phyloP scores from a whole-genome alignment of 345 rosid genomes.

The Populus nigra region DNA sequence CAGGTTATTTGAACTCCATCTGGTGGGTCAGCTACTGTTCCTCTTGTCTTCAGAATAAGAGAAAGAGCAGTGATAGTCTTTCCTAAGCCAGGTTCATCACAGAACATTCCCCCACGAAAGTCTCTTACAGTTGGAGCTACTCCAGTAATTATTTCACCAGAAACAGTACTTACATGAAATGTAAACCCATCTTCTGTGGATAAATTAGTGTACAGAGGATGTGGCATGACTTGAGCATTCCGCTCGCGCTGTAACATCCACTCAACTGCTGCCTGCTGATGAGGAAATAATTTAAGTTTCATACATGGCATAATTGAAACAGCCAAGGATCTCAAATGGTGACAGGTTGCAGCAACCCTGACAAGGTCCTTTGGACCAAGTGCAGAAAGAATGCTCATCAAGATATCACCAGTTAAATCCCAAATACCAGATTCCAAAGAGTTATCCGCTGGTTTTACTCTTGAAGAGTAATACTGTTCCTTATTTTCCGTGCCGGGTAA shows the following conservation, averaged over 20 bases:
- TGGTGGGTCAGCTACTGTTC: constrained; percentile 80
- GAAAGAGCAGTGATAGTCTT: constrained; percentile 92
- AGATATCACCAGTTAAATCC: constrained; percentile 67
- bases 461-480: constrained; percentile 41
- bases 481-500: constrained; percentile 52
- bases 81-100: constrained; percentile 99
- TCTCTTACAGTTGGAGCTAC: constrained; percentile 66
- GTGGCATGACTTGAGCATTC: constrained; percentile 52
- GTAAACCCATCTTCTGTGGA: constrained; percentile 69
- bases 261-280: constrained; percentile 85
- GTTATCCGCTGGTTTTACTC: constrained; percentile 42
- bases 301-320: constrained; percentile 69
- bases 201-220: constrained; percentile 66
- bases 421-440: constrained; percentile 56
- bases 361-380: constrained; percentile 66
- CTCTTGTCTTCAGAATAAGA: constrained; percentile 82
- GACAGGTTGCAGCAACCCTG: constrained; percentile 72
- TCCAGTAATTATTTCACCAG: constrained; percentile 67
- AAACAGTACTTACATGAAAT: constrained; percentile 58
- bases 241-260: constrained; percentile 95
- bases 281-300: constrained; percentile 88
- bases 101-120: constrained; percentile 93
- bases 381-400: constrained; percentile 46
- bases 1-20: constrained; percentile 59
- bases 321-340: constrained; percentile 65